A percentile compares a stretch with the other conserved stretches of the same genome.
Evolutionary conservation across 2,329 filamentous ascomycete species (phyloP).

Genomic region (Trichophyton verrucosum): DNA sequence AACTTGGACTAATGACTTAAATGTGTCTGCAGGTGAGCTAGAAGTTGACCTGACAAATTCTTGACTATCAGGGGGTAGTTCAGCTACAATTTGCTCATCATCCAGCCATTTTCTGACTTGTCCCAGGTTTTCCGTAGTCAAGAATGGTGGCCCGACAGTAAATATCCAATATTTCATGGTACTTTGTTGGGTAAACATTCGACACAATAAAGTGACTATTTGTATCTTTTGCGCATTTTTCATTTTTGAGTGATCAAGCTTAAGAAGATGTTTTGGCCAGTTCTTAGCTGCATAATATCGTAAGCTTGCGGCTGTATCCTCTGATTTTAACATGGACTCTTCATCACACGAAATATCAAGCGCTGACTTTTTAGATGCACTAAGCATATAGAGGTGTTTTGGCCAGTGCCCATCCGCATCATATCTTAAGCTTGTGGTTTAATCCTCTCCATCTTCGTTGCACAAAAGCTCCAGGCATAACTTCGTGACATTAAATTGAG

Average conservation of each 20-base stretch:
- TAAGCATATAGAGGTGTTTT: background rate
- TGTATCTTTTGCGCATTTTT: background rate
- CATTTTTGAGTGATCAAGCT: background rate
- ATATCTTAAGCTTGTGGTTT: background rate
- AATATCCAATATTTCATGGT: conserved; percentile 2
- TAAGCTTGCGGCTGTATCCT: background rate
- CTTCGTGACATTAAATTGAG: conserved; percentile 12
- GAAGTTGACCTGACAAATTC: background rate
- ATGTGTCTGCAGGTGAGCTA: background rate
- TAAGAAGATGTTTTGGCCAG: background rate
- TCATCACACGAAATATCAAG: background rate
- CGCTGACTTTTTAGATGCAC: background rate
- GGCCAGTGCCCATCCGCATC: background rate
- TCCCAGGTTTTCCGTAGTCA: background rate
- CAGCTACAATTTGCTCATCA: background rate
- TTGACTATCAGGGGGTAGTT: background rate
- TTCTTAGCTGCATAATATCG: background rate
- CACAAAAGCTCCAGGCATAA: conserved; percentile 3
- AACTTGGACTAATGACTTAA: conserved; percentile 5
- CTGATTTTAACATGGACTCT: background rate
- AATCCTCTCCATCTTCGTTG: background rate
- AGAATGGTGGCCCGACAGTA: background rate
- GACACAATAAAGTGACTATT: background rate
- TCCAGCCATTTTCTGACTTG: background rate
- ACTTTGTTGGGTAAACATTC: conserved; percentile 3